Percentiles rank a stretch among this genome's conserved stretches.
Evolutionary conservation across 352 stramenopile species (phyloP).

Genomic region (Peronospora belbahrii): DNA sequence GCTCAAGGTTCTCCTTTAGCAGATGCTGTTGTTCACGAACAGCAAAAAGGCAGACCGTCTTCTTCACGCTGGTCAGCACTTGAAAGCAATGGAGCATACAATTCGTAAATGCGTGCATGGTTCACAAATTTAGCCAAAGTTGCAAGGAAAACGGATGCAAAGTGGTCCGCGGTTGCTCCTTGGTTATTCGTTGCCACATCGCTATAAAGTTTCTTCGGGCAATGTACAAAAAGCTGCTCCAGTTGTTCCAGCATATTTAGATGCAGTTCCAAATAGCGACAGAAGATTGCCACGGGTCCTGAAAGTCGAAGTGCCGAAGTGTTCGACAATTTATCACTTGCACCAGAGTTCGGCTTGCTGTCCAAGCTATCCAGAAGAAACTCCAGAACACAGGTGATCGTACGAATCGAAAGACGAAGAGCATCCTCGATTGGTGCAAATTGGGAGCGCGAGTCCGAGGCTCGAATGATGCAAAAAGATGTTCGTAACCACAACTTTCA

Average conservation of each 20-base stretch:
- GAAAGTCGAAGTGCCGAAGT: conserved; percentile 31
- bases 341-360: conserved; percentile 11
- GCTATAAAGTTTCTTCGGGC: conserved; percentile 23
- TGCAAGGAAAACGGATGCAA: conserved; percentile 36
- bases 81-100: conserved; percentile 30
- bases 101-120: conserved; percentile 32
- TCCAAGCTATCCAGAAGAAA: conserved; percentile 36
- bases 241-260: conserved; percentile 37
- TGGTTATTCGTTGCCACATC: conserved; percentile 18
- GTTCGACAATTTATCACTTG: conserved; percentile 7
- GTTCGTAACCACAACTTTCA: conserved; percentile 77
- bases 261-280: conserved; percentile 53
- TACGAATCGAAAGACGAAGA: conserved; percentile 44
- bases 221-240: conserved; percentile 24
- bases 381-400: conserved; percentile 39
- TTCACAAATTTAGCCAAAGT: conserved; percentile 52
- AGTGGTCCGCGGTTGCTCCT: conserved; percentile 16
- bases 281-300: conserved; percentile 56
- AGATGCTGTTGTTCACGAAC: conserved; percentile 35
- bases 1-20: conserved; percentile 69
- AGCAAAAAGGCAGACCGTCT: conserved; percentile 15
- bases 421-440: conserved; percentile 32
- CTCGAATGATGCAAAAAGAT: conserved; percentile 60
- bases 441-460: conserved; percentile 18
- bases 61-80: conserved; percentile 1